Percentiles rank a stretch among this genome's conserved stretches.
Conservation (phyloP, 164 flowering plant genomes). For the Stephania yunnanensis region DNA sequence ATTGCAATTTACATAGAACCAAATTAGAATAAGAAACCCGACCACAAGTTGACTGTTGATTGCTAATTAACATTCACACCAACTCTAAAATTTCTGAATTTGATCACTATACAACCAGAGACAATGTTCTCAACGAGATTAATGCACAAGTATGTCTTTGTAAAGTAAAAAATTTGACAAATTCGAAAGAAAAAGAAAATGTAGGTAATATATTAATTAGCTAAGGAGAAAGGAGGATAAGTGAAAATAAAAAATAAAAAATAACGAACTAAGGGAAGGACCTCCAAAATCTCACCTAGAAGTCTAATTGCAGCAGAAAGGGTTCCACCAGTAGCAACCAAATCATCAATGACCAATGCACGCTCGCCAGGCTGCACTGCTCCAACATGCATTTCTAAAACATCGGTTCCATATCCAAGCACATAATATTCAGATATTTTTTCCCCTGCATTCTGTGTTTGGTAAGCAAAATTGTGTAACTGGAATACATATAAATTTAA, state of each 20-base stretch:
- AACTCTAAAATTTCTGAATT: neutral
- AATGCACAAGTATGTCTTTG: neutral
- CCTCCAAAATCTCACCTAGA: slow-evolving; percentile 40
- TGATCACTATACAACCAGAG: neutral
- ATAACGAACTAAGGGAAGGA: neutral
- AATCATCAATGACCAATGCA: slow-evolving; percentile 75
- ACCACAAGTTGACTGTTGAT: neutral
- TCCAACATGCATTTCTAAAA: slow-evolving; percentile 86
- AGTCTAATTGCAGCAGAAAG: slow-evolving; percentile 77
- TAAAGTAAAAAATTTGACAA: neutral
- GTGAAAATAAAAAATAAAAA: neutral
- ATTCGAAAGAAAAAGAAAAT: neutral
- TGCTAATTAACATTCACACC: neutral
- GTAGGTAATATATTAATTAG: neutral
- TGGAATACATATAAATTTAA: neutral
- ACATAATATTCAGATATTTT: slow-evolving; percentile 69
- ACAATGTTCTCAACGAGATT: neutral
- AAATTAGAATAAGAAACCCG: neutral
- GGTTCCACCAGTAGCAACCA: slow-evolving; percentile 96
- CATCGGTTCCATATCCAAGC: slow-evolving; percentile 86
- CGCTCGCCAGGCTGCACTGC: slow-evolving; percentile 80
- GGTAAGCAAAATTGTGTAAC: neutral
- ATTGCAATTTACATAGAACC: neutral
- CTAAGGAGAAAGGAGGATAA: neutral
- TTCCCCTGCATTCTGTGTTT: slow-evolving; percentile 38